phyloP scores from a whole-genome alignment of 2,329 filamentous ascomycete species.

The Fonsecaea monophora region DNA sequence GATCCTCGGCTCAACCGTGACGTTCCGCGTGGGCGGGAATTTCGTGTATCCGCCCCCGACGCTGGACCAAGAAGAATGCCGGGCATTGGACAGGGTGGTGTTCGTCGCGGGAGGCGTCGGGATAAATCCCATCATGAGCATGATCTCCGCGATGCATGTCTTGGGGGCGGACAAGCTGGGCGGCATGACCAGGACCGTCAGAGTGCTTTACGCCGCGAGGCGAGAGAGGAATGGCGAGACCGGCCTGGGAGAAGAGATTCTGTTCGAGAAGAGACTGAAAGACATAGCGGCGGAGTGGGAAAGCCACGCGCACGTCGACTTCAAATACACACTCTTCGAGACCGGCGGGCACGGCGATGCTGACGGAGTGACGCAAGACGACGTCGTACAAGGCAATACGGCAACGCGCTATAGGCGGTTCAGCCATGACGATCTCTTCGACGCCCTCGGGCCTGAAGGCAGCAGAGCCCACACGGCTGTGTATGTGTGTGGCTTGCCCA shows the following conservation, averaged over 20 bases:
- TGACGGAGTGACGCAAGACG: background rate
- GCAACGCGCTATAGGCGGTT: conserved; percentile 47
- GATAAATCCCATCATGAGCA: conserved; percentile 63
- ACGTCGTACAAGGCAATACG: conserved; percentile 34
- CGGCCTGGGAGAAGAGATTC: conserved; percentile 47
- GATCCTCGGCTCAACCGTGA: conserved; percentile 64
- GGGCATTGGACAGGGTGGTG: conserved; percentile 64
- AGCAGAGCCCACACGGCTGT: conserved; percentile 57
- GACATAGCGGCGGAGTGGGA: conserved; percentile 48
- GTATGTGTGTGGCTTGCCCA: conserved; percentile 72
- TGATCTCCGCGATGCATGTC: conserved; percentile 39
- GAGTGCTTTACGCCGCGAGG: conserved; percentile 37
- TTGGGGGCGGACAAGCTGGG: conserved; percentile 27
- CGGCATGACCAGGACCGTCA: conserved; percentile 28
- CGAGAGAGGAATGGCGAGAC: conserved; percentile 33
- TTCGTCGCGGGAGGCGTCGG: conserved; percentile 83
- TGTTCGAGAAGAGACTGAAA: conserved; percentile 61
- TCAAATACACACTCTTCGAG: conserved; percentile 57
- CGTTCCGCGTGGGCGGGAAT: conserved; percentile 77
- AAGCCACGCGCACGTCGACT: conserved; percentile 46
- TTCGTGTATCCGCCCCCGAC: conserved; percentile 76
- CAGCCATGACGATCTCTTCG: conserved; percentile 45
- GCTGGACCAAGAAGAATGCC: conserved; percentile 47
- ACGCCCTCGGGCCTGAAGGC: conserved; percentile 43
- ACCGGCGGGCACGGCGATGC: conserved; percentile 44